Conservation (phyloP, 2,329 filamentous ascomycete species). For the Fusarium chlamydosporum region DNA sequence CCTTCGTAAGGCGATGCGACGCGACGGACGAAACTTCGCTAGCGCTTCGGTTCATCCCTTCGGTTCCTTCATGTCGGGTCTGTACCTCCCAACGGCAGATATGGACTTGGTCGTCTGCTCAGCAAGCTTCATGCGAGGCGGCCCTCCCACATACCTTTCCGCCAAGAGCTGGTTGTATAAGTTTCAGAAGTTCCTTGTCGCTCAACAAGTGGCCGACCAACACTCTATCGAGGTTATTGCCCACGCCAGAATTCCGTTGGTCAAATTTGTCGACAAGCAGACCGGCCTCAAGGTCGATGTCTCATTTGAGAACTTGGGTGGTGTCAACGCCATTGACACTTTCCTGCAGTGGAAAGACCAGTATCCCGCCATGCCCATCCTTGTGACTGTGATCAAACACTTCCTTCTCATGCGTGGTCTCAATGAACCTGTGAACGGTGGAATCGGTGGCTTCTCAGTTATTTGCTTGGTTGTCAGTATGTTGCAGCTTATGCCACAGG, state of each 20-base stretch:
- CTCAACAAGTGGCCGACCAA: constrained; percentile 68
- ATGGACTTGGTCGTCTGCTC: constrained; percentile 92
- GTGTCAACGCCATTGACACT: constrained; percentile 82
- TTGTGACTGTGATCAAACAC: constrained; percentile 93
- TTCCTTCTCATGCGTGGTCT: constrained; percentile 89
- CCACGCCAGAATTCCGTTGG: constrained; percentile 86
- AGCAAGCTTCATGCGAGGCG: constrained; percentile 67
- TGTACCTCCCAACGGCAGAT: constrained; percentile 80
- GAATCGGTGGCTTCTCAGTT: constrained; percentile 92
- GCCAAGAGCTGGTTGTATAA: constrained; percentile 71
- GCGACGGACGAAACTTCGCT: constrained; percentile 63
- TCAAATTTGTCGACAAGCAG: constrained; percentile 86
- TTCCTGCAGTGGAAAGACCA: constrained; percentile 83
- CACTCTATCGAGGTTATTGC: constrained; percentile 76
- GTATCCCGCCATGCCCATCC: constrained; percentile 86
- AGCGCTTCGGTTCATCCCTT: constrained; percentile 80
- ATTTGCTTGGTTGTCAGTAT: constrained; percentile 94
- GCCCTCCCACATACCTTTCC: constrained; percentile 62
- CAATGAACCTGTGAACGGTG: constrained; percentile 92
- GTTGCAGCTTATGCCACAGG: constrained; percentile 82
- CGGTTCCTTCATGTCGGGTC: constrained; percentile 92
- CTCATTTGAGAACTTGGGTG: constrained; percentile 92
- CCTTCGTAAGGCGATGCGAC: constrained; percentile 71
- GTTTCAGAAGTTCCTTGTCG: constrained; percentile 72
- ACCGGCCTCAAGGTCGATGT: constrained; percentile 91